phyloP scores from a whole-genome alignment of 495 filamentous ascomycete species.

The Gamarada debralockiae region DNA sequence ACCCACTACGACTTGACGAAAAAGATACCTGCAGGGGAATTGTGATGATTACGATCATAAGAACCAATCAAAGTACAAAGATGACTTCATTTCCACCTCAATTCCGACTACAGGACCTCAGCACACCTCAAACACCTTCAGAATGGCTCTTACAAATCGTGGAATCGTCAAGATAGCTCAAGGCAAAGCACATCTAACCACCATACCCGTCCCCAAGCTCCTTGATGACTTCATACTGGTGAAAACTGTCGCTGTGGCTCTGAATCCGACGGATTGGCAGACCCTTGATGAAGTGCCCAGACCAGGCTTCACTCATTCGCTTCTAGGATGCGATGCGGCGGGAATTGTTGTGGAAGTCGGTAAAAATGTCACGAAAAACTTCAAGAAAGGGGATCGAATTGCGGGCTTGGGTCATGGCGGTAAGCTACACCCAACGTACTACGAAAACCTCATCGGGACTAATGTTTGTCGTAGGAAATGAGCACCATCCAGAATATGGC shows the following conservation, averaged over 20 bases:
- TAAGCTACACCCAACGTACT: background rate
- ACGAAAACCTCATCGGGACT: background rate
- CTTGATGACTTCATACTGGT: conserved; percentile 19
- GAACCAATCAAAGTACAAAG: background rate
- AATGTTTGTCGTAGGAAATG: conserved; percentile 9
- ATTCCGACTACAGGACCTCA: background rate
- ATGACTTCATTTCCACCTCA: background rate
- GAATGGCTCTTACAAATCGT: conserved; percentile 4
- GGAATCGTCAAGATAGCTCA: conserved; percentile 14
- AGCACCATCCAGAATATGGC: conserved; percentile 12
- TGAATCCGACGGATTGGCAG: conserved; percentile 24
- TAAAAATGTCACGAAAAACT: conserved; percentile 36
- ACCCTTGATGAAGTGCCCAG: conserved; percentile 2
- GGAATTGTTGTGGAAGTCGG: conserved; percentile 51
- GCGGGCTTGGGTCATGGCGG: conserved; percentile 11
- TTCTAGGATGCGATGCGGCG: conserved; percentile 52
- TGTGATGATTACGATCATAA: background rate
- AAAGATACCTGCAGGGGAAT: no score
- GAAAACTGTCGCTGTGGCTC: conserved; percentile 15
- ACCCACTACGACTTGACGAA: no score
- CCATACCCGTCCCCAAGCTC: conserved; percentile 18
- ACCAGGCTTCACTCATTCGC: background rate
- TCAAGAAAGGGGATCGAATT: conserved; percentile 39
- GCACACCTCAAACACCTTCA: background rate
- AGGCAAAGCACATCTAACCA: conserved; percentile 6